phyloP scores from a whole-genome alignment of 306 rosid species.

The Notholithocarpus densiflorus region DNA sequence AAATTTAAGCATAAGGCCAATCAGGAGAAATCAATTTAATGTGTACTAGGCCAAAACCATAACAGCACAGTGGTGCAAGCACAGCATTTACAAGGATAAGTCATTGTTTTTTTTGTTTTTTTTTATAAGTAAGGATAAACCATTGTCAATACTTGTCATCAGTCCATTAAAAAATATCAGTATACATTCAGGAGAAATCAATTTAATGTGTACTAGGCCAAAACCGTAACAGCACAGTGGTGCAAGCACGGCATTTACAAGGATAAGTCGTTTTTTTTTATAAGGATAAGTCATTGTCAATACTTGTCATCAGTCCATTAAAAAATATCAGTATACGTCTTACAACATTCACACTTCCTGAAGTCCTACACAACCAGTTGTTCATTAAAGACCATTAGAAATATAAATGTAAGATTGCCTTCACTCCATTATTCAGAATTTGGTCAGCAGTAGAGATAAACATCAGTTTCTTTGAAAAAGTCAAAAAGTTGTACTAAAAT shows the following conservation, averaged over 20 bases:
- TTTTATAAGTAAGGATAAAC: too few species aligned
- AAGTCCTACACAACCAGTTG: background rate
- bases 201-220: background rate
- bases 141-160: background rate
- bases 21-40: background rate
- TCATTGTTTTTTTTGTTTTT: too few species aligned
- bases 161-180: background rate
- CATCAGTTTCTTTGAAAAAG: too few species aligned
- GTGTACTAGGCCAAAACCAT: background rate
- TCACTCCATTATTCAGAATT: background rate
- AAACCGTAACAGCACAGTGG: background rate
- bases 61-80: background rate
- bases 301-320: background rate
- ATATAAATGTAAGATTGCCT: background rate
- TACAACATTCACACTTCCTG: background rate
- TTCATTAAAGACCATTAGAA: background rate
- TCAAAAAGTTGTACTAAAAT: too few species aligned
- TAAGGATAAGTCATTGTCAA: background rate
- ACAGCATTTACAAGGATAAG: background rate
- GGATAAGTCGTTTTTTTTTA: background rate
- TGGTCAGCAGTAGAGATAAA: background rate
- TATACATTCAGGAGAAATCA: background rate
- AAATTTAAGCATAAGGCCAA: too few species aligned
- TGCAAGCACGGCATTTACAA: background rate
- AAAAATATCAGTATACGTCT: background rate